A percentile compares a stretch with the other conserved stretches of the same genome.
Conservation (phyloP, 192 early-diverging fungal genomes). For the Entomortierella chlamydospora region DNA sequence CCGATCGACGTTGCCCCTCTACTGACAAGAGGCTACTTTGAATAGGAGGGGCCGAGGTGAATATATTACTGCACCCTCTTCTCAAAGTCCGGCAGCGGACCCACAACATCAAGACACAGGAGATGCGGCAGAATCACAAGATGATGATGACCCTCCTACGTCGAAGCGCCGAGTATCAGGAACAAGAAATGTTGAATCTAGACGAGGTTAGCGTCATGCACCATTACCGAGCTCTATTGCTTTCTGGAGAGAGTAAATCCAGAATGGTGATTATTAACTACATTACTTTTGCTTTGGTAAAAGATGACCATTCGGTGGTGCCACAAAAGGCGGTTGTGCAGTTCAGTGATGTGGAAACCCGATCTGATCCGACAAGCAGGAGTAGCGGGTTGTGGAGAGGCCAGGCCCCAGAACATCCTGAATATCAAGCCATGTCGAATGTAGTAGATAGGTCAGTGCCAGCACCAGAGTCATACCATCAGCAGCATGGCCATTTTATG, state of each 20-base stretch:
- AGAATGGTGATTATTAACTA: no score
- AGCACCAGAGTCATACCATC: neutral
- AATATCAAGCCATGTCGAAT: neutral
- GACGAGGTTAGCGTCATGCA: neutral
- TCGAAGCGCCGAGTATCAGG: constrained; percentile 31
- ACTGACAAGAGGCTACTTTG: neutral
- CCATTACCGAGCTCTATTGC: no score
- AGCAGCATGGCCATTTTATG: constrained; percentile 1
- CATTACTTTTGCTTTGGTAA: no score
- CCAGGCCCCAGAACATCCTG: constrained; percentile 1
- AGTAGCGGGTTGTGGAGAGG: neutral
- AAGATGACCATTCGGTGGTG: neutral
- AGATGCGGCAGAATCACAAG: constrained; percentile 12
- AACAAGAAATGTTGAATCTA: constrained; percentile 5
- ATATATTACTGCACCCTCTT: constrained; percentile 11
- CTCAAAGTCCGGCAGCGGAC: constrained; percentile 26
- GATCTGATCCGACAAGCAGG: neutral
- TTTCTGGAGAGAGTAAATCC: neutral
- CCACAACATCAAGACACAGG: constrained; percentile 10
- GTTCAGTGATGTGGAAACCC: neutral
- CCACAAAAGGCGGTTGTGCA: neutral
- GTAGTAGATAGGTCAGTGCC: neutral
- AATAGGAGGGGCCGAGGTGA: constrained; percentile 22
- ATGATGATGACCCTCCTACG: constrained; percentile 13
- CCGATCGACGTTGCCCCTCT: neutral